Percentiles rank a stretch among this genome's conserved stretches.
phyloP scores from a whole-genome alignment of 305 asterid species.

The Fraxinus albicans region DNA sequence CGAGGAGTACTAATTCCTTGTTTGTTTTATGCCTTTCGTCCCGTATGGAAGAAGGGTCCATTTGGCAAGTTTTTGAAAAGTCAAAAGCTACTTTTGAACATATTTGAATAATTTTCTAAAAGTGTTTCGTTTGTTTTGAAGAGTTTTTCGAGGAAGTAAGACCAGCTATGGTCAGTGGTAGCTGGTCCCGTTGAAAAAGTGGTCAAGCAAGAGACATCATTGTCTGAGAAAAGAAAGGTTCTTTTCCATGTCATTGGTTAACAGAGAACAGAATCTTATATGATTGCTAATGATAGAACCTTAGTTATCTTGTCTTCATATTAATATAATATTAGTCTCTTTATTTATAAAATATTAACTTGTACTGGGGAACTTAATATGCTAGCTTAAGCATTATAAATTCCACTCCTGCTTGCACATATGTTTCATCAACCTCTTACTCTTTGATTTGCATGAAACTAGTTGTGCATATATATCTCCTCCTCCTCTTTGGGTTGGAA shows the following conservation, averaged over 20 bases:
- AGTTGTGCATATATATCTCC: background rate
- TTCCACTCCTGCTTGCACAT: constrained; percentile 3
- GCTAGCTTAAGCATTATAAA: constrained; percentile 30
- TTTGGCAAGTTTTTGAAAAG: background rate
- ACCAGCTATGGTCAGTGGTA: background rate
- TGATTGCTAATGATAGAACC: constrained; percentile 23
- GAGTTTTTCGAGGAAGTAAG: background rate
- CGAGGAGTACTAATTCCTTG: background rate
- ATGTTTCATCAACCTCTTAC: constrained; percentile 1
- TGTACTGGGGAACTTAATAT: background rate
- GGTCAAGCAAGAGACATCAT: constrained; percentile 18
- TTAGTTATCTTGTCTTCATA: constrained; percentile 16
- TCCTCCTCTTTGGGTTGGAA: constrained; percentile 26
- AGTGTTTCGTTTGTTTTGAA: too few species aligned
- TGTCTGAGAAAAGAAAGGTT: constrained; percentile 21
- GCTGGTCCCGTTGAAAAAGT: background rate
- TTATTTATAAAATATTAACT: background rate
- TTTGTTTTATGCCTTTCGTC: background rate
- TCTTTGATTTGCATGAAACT: background rate
- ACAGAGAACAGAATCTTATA: constrained; percentile 20
- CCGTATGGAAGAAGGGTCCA: background rate
- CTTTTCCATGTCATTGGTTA: constrained; percentile 26
- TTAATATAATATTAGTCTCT: background rate
- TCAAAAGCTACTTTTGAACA: background rate
- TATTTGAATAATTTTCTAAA: background rate